Conservation (phyloP, 768 basidiomycete genomes). For the Coprinellus aureogranulatus region DNA sequence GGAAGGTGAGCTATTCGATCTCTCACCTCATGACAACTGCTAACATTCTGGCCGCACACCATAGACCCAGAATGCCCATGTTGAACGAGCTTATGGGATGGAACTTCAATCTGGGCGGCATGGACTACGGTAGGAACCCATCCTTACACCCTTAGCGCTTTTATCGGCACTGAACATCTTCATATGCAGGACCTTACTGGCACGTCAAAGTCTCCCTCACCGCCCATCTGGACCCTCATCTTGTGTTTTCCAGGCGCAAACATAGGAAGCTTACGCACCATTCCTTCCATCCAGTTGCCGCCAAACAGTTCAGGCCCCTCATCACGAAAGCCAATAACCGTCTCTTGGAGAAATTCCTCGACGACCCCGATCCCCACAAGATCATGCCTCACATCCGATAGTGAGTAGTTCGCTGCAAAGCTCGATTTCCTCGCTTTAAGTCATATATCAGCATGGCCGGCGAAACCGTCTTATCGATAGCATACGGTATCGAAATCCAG, state of each 20-base stretch:
- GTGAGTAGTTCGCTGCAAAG: no score
- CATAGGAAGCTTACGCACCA: conserved; percentile 30
- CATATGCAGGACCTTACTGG: conserved; percentile 22
- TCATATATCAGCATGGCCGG: conserved; percentile 34
- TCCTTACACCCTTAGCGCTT: no score
- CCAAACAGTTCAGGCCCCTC: conserved; percentile 21
- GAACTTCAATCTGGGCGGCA: conserved; percentile 27
- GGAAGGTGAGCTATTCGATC: neutral
- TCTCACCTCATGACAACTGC: neutral
- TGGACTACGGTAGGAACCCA: conserved; percentile 32
- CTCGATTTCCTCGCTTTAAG: no score
- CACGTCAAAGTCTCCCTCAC: neutral
- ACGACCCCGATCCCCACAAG: conserved; percentile 15
- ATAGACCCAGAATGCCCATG: conserved; percentile 19
- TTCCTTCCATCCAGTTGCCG: conserved; percentile 27
- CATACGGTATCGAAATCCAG: conserved; percentile 34
- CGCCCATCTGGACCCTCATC: no score
- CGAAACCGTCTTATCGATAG: conserved; percentile 30
- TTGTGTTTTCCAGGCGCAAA: conserved; percentile 23
- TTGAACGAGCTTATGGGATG: conserved; percentile 22
- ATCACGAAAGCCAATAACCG: conserved; percentile 25
- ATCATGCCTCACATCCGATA: neutral
- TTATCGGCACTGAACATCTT: no score
- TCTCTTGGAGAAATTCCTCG: conserved; percentile 27
- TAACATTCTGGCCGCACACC: neutral